phyloP scores from a whole-genome alignment of 1,139 yeast species.

The Waltiozyma sp. region DNA sequence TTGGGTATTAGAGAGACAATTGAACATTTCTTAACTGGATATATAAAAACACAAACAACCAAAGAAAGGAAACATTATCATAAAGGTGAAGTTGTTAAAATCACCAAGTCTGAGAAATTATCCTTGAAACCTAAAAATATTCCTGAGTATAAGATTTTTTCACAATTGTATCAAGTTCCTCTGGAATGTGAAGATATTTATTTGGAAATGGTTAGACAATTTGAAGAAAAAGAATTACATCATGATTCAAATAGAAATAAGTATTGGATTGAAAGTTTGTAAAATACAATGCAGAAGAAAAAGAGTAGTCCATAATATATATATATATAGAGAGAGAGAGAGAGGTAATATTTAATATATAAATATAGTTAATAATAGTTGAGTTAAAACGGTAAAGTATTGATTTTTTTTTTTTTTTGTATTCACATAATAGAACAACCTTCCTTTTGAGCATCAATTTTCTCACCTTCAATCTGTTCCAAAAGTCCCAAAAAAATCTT shows the following conservation, averaged over 20 bases:
- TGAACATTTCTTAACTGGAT: constrained; percentile 20
- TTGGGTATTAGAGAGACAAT: constrained; percentile 31
- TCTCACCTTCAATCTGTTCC: constrained; percentile 58
- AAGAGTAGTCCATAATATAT: not conserved
- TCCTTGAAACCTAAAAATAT: constrained; percentile 10
- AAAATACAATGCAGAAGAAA: too few relatives aligned
- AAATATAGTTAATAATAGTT: too few relatives aligned
- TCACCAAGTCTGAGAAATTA: constrained; percentile 6
- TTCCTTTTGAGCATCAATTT: constrained; percentile 29
- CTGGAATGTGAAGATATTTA: constrained; percentile 10
- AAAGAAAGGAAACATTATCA: constrained; percentile 5
- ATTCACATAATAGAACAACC: constrained; percentile 24
- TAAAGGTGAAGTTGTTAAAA: constrained; percentile 4
- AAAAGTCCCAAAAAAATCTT: constrained; percentile 57
- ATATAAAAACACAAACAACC: constrained; percentile 4
- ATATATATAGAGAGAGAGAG: too few relatives aligned
- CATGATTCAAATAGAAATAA: constrained; percentile 10
- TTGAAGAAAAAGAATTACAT: constrained; percentile 9
- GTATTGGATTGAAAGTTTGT: constrained; percentile 17
- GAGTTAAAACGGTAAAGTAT: too few relatives aligned
- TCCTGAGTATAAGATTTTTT: constrained; percentile 15
- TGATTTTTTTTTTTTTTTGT: too few relatives aligned
- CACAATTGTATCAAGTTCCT: constrained; percentile 16
- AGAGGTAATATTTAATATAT: too few relatives aligned
- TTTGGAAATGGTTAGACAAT: constrained; percentile 13